phyloP scores from a whole-genome alignment of 331 rosid species.

The Ulmus americana region DNA sequence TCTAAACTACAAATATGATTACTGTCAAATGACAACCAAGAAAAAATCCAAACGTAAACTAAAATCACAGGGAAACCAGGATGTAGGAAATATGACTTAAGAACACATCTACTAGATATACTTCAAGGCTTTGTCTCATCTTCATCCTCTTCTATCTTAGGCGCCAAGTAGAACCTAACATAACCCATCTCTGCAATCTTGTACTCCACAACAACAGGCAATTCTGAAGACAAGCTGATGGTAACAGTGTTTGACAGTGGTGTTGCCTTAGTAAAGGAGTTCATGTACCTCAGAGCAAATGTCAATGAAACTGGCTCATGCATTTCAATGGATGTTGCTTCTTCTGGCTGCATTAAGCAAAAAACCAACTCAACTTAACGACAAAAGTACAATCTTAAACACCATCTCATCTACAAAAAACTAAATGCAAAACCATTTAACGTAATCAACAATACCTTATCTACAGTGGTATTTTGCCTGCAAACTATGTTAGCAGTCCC shows the following conservation, averaged over 20 bases:
- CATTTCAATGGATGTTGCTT: conserved; percentile 75
- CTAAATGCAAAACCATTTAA: not conserved
- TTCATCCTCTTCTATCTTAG: conserved; percentile 87
- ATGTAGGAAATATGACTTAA: not conserved
- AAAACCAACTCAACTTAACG: not conserved
- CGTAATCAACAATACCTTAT: conserved; percentile 45
- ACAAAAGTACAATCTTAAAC: not conserved
- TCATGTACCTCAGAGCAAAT: conserved; percentile 87
- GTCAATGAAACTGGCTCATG: conserved; percentile 78
- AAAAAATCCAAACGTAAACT: not conserved
- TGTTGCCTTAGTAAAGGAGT: conserved; percentile 85
- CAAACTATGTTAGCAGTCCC: conserved; percentile 90
- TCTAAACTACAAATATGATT: conserved; percentile 6
- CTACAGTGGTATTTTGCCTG: conserved; percentile 82
- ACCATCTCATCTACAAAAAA: not conserved
- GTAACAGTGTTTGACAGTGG: conserved; percentile 66
- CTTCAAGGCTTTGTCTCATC: conserved; percentile 60
- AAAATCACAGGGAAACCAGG: not conserved
- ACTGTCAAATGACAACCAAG: not conserved
- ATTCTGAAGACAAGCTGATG: conserved; percentile 72
- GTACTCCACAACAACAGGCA: conserved; percentile 91
- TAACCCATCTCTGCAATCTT: conserved; percentile 98
- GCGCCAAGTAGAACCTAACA: conserved; percentile 85
- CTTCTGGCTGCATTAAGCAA: conserved; percentile 70
- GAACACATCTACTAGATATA: not conserved